Conservation (phyloP, 306 rosid genomes). For the Rosa persica region DNA sequence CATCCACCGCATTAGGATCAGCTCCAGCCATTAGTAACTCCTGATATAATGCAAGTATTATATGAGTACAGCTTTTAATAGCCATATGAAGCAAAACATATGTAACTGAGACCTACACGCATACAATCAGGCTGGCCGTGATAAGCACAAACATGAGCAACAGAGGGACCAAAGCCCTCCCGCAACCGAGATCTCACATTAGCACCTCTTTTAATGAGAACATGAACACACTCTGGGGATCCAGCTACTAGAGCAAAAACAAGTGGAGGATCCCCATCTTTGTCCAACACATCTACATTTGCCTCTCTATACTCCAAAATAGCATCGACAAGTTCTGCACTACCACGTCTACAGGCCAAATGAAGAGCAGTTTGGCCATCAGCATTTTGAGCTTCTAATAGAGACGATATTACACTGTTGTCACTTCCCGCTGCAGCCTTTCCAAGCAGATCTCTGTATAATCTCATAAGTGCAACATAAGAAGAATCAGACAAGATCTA, state of each 20-base stretch:
- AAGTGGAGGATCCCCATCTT: constrained; percentile 97
- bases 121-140: constrained; percentile 99
- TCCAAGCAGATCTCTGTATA: constrained; percentile 71
- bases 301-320: constrained; percentile 81
- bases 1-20: constrained; percentile 94
- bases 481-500: constrained; percentile 17
- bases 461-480: constrained; percentile 25
- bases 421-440: constrained; percentile 67
- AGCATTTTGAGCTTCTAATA: constrained; percentile 84
- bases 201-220: constrained; percentile 81
- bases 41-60: constrained; percentile 46
- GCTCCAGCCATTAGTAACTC: constrained; percentile 93
- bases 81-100: constrained; percentile 15
- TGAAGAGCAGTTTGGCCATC: constrained; percentile 99
- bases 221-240: constrained; percentile 82
- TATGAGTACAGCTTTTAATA: constrained; percentile 22
- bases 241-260: constrained; percentile 99
- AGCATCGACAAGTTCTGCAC: constrained; percentile 82
- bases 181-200: constrained; percentile 81
- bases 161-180: constrained; percentile 93
- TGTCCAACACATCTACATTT: constrained; percentile 87
- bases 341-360: constrained; percentile 94
- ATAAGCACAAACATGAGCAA: constrained; percentile 95
- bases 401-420: constrained; percentile 48
- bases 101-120: constrained; percentile 68